Conservation (phyloP, 78 protist genomes). For the Cyanophora paradoxa region DNA sequence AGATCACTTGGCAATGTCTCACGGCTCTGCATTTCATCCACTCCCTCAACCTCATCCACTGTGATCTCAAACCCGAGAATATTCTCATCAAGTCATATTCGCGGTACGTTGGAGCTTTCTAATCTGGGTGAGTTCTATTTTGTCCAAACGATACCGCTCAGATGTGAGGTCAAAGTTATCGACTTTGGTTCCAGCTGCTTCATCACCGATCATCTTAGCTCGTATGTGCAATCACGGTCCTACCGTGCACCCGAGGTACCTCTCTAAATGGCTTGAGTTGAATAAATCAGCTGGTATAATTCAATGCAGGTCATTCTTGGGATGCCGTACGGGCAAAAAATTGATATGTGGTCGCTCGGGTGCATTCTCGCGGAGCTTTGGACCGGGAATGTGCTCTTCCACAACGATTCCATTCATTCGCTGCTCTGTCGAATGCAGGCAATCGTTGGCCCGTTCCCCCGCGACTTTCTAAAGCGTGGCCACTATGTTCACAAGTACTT, state of each 20-base stretch:
- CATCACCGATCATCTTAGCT: slow-evolving; percentile 42
- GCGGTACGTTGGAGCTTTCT: background rate
- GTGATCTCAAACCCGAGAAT: slow-evolving; percentile 84
- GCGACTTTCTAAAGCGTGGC: background rate
- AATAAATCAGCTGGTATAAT: background rate
- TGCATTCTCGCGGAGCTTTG: slow-evolving; percentile 59
- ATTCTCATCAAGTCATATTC: slow-evolving; percentile 42
- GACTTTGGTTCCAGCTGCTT: slow-evolving; percentile 70
- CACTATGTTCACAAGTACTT: slow-evolving; percentile 18
- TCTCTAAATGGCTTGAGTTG: too few relatives aligned
- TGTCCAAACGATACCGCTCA: background rate
- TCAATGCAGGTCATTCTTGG: slow-evolving; percentile 18
- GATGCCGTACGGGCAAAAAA: slow-evolving; percentile 8
- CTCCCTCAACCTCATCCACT: slow-evolving; percentile 53
- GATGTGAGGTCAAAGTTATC: slow-evolving; percentile 58
- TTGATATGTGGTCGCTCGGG: slow-evolving; percentile 75
- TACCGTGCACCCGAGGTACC: slow-evolving; percentile 78
- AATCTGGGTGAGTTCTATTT: background rate
- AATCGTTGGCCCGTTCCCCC: slow-evolving; percentile 23
- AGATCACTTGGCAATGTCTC: slow-evolving; percentile 44
- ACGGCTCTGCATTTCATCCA: slow-evolving; percentile 40
- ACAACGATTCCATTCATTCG: slow-evolving; percentile 28
- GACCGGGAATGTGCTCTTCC: slow-evolving; percentile 65
- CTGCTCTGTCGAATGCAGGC: slow-evolving; percentile 16
- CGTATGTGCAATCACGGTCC: slow-evolving; percentile 54